Conservation (phyloP, 441 rosid species). For the Eruca vesicaria region DNA sequence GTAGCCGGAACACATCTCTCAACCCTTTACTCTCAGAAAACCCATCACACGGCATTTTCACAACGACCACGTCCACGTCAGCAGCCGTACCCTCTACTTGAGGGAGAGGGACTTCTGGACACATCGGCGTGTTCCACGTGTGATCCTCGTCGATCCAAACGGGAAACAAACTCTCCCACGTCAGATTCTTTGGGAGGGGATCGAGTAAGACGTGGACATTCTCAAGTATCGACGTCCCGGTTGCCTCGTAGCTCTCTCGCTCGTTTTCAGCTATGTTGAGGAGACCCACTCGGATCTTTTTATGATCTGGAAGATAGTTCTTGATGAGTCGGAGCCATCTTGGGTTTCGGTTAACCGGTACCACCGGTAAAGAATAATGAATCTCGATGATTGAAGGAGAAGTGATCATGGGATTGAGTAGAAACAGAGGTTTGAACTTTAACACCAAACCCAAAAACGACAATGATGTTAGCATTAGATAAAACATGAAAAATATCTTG, state of each 20-base stretch:
- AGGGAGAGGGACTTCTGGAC: slow-evolving; percentile 84
- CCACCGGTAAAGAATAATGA: slow-evolving; percentile 2
- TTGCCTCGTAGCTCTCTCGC: not conserved
- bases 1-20: slow-evolving; percentile 72
- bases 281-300: slow-evolving; percentile 54
- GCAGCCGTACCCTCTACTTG: not conserved
- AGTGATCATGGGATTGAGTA: slow-evolving; percentile 15
- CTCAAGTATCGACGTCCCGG: slow-evolving; percentile 22
- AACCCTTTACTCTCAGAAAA: slow-evolving; percentile 40
- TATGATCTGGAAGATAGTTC: slow-evolving; percentile 33
- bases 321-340: slow-evolving; percentile 45
- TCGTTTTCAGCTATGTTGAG: slow-evolving; percentile 41
- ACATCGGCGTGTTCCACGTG: slow-evolving; percentile 30
- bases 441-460: slow-evolving; percentile 35
- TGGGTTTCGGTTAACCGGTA: slow-evolving; percentile 22
- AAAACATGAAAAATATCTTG: slow-evolving; percentile 38
- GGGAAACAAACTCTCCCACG: slow-evolving; percentile 70
- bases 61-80: slow-evolving; percentile 68
- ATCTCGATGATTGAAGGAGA: slow-evolving; percentile 24
- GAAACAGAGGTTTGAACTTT: slow-evolving; percentile 32
- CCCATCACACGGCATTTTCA: slow-evolving; percentile 58
- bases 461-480: slow-evolving; percentile 40
- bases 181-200: slow-evolving; percentile 28
- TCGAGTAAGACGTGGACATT: slow-evolving; percentile 43
- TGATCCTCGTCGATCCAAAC: slow-evolving; percentile 74